Evolutionary conservation across 495 filamentous ascomycete genomes (phyloP).

Genomic region (Xylaria scruposa): DNA sequence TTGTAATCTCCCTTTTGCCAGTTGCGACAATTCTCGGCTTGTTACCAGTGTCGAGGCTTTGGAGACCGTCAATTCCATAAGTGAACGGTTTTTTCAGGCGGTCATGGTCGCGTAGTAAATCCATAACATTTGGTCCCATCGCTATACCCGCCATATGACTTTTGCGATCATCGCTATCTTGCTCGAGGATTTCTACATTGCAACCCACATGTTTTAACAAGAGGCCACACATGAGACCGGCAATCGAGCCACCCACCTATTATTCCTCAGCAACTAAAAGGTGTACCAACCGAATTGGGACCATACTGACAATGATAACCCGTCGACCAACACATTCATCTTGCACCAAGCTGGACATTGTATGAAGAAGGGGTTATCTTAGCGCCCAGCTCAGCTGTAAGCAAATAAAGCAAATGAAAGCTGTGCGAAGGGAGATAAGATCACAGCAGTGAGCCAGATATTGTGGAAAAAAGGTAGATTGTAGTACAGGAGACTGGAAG

Average conservation of each 20-base stretch:
- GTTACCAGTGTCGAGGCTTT: not conserved
- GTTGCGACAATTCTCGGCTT: conserved; percentile 12
- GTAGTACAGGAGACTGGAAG: not conserved
- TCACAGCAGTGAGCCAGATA: not conserved
- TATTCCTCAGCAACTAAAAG: conserved; percentile 1
- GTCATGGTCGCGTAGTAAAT: conserved; percentile 34
- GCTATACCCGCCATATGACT: conserved; percentile 40
- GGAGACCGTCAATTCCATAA: not conserved
- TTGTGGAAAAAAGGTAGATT: not conserved
- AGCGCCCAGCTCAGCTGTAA: not conserved
- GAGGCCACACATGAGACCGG: conserved; percentile 45
- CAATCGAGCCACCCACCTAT: conserved; percentile 46
- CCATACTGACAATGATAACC: not conserved
- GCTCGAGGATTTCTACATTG: conserved; percentile 36
- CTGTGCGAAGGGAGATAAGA: not conserved
- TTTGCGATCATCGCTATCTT: conserved; percentile 23
- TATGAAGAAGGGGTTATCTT: not conserved
- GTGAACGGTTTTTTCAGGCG: conserved; percentile 14
- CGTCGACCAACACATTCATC: conserved; percentile 15
- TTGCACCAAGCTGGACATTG: conserved; percentile 3
- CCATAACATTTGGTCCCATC: conserved; percentile 25
- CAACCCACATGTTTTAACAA: conserved; percentile 43
- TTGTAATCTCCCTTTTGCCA: conserved; percentile 28
- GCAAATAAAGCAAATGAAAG: no score
- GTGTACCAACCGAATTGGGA: not conserved